Evolutionary conservation across 192 early-diverging fungal species (phyloP), one percentile per base, ranked within the genome.

Genomic region (Backusella westeae): DNA sequence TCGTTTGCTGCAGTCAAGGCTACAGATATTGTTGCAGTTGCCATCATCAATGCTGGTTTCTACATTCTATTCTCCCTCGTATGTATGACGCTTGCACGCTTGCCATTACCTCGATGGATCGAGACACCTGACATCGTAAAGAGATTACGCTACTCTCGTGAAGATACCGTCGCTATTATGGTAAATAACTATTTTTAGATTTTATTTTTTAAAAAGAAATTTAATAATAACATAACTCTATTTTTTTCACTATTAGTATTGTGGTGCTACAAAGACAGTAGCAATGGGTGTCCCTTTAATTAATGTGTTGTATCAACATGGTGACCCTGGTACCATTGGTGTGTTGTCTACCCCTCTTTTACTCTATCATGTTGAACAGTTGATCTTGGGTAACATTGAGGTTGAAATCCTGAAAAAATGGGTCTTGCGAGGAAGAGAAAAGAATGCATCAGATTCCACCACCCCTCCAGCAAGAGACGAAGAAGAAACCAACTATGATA

Each of bases 281-380:
- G 90, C 92, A 0, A 86, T 93, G 81, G 92, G 92, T 21, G 90
- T 93, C 19, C 92, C 92, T 1, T 84, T 93, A 67, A 92, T 93
- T 78, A 91, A 91, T 74, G 86, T 92, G n/a, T 78, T 93, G 46
- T 92, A 91, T 56, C 76, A 80, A 29, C 78, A 77, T 36, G 79
- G 78, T 4, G 75, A 78, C 38, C 90, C 85, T 52, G 80, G 81
- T 73, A 78, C 81, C 71, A 69, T 72, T 14, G 92, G 92, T 39
- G 81, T 93, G 15, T 79, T 91, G 39, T 85, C 87, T 6, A 86
- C 89, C 0, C 92, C 92, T 5, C 76, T 93, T n/a, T 75, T 93
- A 38, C 80, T 92, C 59, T 93, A 93, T 77, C 92, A 93, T 77
- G 88, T 90, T 44, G 88, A 88, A 75, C 92, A 93, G 75, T 77